These are phyloP conservation scores for Peronospora belbahrii DNA, from an alignment of 352 stramenopile genomes.

Conservation along the genomic window DNA sequence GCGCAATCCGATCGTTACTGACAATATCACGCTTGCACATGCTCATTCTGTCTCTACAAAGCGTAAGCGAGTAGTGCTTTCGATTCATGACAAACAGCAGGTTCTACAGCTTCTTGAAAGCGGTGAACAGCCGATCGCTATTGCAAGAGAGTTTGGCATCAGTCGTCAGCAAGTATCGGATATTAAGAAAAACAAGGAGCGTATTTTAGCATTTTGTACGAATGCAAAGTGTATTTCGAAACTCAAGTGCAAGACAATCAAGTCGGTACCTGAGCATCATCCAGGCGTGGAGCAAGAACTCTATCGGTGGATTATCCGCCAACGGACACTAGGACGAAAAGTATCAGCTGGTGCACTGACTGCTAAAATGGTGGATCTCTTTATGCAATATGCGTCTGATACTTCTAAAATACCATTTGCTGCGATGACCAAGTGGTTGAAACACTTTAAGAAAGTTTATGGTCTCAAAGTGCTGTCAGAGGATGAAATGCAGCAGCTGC, in stretches of 20 bases:
- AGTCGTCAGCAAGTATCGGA: slow-evolving; percentile 77
- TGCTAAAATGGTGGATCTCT: slow-evolving; percentile 53
- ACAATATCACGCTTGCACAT: too few relatives aligned
- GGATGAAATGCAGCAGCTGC: slow-evolving; percentile 43
- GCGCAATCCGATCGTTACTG: neutral
- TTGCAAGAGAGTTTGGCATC: slow-evolving; percentile 60
- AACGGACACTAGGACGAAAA: slow-evolving; percentile 38
- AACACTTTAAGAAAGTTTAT: slow-evolving; percentile 63
- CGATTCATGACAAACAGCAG: slow-evolving; percentile 79
- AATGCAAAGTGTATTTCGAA: slow-evolving; percentile 69
- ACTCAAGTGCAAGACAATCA: slow-evolving; percentile 69
- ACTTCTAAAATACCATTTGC: slow-evolving; percentile 35
- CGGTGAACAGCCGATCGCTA: slow-evolving; percentile 54
- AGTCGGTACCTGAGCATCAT: slow-evolving; percentile 55
- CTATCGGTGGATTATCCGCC: slow-evolving; percentile 75
- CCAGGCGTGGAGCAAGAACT: slow-evolving; percentile 75
- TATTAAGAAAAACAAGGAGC: slow-evolving; percentile 81
- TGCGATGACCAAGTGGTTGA: slow-evolving; percentile 46
- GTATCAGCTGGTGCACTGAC: slow-evolving; percentile 44
- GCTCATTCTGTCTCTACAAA: slow-evolving; percentile 21
- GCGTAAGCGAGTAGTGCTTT: slow-evolving; percentile 78
- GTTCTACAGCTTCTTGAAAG: slow-evolving; percentile 62
- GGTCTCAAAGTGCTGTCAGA: slow-evolving; percentile 44
- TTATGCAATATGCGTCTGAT: slow-evolving; percentile 54
- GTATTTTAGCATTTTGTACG: slow-evolving; percentile 68